phyloP scores from a whole-genome alignment of 176 grass and related monocot genomes.

The Melocanna baccifera region DNA sequence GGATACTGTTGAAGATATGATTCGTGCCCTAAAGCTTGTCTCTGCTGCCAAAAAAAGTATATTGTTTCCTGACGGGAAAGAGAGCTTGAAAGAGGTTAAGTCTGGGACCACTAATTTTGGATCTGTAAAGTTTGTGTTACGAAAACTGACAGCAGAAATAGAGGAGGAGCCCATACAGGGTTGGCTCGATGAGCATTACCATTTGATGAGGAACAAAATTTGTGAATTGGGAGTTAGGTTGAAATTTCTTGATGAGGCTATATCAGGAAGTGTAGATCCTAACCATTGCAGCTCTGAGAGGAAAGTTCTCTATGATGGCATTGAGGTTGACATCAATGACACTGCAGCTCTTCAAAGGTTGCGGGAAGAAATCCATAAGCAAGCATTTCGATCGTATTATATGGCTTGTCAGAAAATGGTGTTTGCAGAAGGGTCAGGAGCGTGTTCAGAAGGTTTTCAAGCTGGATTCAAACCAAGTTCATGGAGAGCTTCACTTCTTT shows the following conservation, averaged over 20 bases:
- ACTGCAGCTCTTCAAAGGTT: slow-evolving; percentile 54
- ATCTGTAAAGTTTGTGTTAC: slow-evolving; percentile 87
- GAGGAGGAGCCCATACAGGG: slow-evolving; percentile 98
- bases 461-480: slow-evolving; percentile 78
- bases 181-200: slow-evolving; percentile 98
- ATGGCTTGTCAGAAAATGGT: slow-evolving; percentile 76
- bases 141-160: slow-evolving; percentile 82
- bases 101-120: slow-evolving; percentile 64
- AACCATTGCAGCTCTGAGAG: slow-evolving; percentile 43
- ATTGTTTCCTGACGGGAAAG: slow-evolving; percentile 55
- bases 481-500: slow-evolving; percentile 85
- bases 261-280: slow-evolving; percentile 52
- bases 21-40: slow-evolving; percentile 87
- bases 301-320: slow-evolving; percentile 47
- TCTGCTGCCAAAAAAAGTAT: slow-evolving; percentile 71
- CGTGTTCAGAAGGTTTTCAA: slow-evolving; percentile 79
- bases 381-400: slow-evolving; percentile 87
- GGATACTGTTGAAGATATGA: slow-evolving; percentile 93
- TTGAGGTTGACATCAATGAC: slow-evolving; percentile 61
- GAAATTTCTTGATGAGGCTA: slow-evolving; percentile 81
- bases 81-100: slow-evolving; percentile 61
- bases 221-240: slow-evolving; percentile 80
- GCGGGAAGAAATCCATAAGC: slow-evolving; percentile 82
- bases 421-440: slow-evolving; percentile 75
- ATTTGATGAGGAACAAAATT: slow-evolving; percentile 76